A percentile compares a stretch with the other conserved stretches of the same genome.
Evolutionary conservation across 345 rosid genomes (phyloP).

Genomic region (Eucalyptus cladocalyx): DNA sequence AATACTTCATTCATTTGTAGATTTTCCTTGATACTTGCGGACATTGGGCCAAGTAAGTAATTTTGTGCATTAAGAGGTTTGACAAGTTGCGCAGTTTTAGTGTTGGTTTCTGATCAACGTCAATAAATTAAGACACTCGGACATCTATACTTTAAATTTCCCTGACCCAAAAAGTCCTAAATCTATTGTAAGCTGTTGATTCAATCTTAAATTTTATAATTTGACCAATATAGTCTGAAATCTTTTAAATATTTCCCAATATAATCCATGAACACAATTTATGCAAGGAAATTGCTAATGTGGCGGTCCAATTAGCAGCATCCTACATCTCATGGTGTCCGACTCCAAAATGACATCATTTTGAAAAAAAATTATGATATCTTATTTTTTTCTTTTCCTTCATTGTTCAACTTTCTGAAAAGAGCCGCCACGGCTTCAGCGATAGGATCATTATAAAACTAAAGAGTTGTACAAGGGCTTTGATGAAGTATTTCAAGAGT

Average conservation of each 20-base stretch:
- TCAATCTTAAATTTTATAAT: no score
- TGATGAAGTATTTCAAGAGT: background rate
- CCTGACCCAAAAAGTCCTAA: fast-evolving
- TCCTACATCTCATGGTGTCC: background rate
- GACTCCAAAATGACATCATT: fast-evolving
- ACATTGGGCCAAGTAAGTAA: background rate
- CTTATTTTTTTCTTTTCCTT: background rate
- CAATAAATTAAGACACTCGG: background rate
- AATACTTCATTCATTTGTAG: background rate
- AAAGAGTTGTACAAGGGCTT: background rate
- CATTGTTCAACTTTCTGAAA: background rate
- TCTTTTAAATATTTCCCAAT: background rate
- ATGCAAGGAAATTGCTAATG: background rate
- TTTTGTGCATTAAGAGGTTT: background rate
- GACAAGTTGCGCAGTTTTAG: background rate
- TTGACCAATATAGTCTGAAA: fast-evolving
- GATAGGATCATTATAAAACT: background rate
- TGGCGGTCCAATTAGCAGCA: background rate
- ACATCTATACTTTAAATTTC: background rate
- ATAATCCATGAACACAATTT: background rate
- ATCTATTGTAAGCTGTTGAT: fast-evolving
- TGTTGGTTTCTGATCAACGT: background rate
- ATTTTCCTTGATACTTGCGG: background rate
- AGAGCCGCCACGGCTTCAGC: background rate
- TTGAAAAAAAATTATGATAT: background rate